Evolutionary conservation across 2,329 filamentous ascomycete genomes (phyloP).

Genomic region (Ophiocordyceps australis): DNA sequence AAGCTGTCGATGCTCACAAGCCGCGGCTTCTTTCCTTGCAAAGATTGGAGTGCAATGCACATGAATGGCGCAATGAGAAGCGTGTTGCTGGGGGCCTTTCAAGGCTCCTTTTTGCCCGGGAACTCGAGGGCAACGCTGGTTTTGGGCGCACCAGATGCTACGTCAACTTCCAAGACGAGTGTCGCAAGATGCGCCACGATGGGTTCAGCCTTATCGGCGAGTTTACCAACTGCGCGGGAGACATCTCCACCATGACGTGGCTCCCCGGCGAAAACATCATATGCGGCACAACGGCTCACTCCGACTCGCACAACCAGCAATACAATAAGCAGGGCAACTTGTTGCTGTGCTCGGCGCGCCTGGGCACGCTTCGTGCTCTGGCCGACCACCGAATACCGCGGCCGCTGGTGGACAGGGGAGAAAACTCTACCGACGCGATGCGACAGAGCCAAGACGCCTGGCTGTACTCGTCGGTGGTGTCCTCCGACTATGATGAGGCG

Average conservation of each 20-base stretch:
- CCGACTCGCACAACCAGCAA: conserved; percentile 43
- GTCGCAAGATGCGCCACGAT: conserved; percentile 30
- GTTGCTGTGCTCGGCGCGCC: conserved; percentile 28
- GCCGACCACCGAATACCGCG: conserved; percentile 38
- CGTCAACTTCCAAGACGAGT: conserved; percentile 24
- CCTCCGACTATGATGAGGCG: conserved; percentile 32
- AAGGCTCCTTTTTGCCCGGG: conserved; percentile 26
- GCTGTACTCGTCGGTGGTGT: conserved; percentile 46
- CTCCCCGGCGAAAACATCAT: conserved; percentile 32
- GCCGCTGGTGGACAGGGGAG: conserved; percentile 30
- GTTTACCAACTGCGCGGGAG: conserved; percentile 43
- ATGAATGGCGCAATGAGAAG: conserved; percentile 3
- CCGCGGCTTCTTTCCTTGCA: conserved; percentile 9
- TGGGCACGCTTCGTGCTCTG: conserved; percentile 27
- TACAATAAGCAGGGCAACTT: conserved; percentile 49
- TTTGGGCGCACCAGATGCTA: conserved; percentile 21
- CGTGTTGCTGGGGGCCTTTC: conserved; percentile 11
- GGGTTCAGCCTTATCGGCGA: conserved; percentile 28
- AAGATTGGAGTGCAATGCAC: conserved; percentile 1
- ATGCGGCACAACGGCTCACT: conserved; percentile 45
- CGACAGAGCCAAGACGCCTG: conserved; percentile 39
- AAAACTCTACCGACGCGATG: conserved; percentile 39
- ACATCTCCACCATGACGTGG: conserved; percentile 41
- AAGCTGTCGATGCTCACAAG: conserved; percentile 2
- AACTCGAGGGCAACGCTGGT: conserved; percentile 24